Conservation (phyloP, 2,329 filamentous ascomycete species). For the Davidsoniella neocaledoniae region DNA sequence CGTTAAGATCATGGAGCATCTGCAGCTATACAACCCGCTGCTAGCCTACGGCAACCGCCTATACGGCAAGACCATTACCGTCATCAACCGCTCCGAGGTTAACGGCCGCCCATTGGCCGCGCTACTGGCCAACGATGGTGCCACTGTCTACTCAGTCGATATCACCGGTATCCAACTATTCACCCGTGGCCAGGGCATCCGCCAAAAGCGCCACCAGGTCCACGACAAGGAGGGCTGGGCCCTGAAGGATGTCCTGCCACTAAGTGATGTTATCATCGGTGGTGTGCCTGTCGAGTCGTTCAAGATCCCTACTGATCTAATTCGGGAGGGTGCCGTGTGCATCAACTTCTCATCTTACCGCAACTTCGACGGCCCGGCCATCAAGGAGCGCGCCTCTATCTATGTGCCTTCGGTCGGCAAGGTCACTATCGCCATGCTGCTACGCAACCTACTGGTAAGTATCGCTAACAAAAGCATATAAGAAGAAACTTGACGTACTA, state of each 20-base stretch:
- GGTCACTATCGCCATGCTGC: constrained; percentile 82
- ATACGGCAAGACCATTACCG: constrained; percentile 85
- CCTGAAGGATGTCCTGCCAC: constrained; percentile 63
- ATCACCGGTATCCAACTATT: constrained; percentile 84
- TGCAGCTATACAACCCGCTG: constrained; percentile 93
- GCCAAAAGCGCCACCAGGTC: constrained; percentile 72
- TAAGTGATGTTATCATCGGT: constrained; percentile 88
- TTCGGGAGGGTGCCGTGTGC: constrained; percentile 88
- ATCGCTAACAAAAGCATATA: neutral
- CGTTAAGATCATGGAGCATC: constrained; percentile 90
- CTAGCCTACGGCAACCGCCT: constrained; percentile 83
- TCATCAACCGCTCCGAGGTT: constrained; percentile 92
- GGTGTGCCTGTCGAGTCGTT: constrained; percentile 78
- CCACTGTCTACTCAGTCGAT: constrained; percentile 88
- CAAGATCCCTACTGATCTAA: constrained; percentile 71
- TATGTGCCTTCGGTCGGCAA: constrained; percentile 96
- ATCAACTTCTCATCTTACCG: constrained; percentile 95
- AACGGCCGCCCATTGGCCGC: constrained; percentile 87
- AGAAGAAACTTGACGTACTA: constrained; percentile 14
- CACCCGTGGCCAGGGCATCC: constrained; percentile 73
- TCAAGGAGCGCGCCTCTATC: constrained; percentile 92
- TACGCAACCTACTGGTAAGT: constrained; percentile 76
- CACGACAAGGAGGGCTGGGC: constrained; percentile 66
- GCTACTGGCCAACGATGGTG: constrained; percentile 87
- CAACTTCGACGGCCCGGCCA: constrained; percentile 70